These are phyloP conservation scores for Mucor sp. DNA, from an alignment of 371 early-diverging fungal species.

Conservation along the genomic window DNA sequence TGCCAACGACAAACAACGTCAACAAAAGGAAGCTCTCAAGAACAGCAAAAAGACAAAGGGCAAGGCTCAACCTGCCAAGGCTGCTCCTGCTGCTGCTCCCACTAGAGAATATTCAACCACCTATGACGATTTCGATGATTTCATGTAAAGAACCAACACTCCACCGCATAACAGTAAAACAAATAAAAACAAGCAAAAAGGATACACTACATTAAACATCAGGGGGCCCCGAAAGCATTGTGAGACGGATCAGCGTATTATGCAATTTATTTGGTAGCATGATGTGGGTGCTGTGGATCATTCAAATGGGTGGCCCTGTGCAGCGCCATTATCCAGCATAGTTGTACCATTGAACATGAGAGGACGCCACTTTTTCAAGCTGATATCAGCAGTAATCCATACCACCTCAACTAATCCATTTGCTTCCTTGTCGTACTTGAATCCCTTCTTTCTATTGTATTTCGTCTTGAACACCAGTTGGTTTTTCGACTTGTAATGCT, in stretches of 20 bases:
- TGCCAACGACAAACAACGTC: conserved; percentile 91
- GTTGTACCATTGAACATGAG: neutral
- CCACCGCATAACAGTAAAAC: neutral
- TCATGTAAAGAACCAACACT: conserved; percentile 62
- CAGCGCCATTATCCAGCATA: neutral
- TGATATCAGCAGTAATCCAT: neutral
- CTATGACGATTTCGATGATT: conserved; percentile 78
- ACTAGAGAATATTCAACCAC: conserved; percentile 48
- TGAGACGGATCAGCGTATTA: neutral
- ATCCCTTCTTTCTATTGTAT: neutral
- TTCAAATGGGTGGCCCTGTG: neutral
- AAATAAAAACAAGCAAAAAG: neutral
- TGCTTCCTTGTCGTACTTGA: neutral
- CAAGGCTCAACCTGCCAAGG: conserved; percentile 56
- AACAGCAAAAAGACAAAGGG: conserved; percentile 66
- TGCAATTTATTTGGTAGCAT: neutral
- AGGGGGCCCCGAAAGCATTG: neutral
- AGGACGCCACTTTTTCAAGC: neutral
- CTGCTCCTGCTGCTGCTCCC: conserved; percentile 44
- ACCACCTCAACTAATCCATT: neutral
- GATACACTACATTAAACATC: neutral
- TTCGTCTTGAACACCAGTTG: neutral
- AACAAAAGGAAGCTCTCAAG: conserved; percentile 72
- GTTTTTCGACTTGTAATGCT: neutral
- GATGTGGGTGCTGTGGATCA: too few species aligned